A percentile compares a stretch with the other conserved stretches of the same genome.
These are phyloP conservation scores for Glycine soja DNA, from an alignment of 306 rosid species.

Conservation along the genomic window DNA sequence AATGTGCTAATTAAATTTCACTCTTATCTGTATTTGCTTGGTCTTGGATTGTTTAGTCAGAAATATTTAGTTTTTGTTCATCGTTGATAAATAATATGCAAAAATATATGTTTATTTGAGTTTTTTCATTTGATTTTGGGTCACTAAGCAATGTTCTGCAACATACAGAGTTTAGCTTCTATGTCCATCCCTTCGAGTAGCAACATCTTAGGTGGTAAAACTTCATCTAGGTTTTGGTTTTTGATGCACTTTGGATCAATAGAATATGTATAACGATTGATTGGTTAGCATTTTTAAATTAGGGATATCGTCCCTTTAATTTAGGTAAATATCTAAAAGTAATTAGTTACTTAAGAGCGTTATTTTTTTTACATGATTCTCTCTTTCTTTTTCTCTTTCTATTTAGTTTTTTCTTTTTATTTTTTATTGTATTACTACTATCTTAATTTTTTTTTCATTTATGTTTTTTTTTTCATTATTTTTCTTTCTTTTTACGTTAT, in stretches of 20 bases:
- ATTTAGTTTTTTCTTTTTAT: too few relatives aligned
- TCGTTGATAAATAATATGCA: constrained; percentile 5
- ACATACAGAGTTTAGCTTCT: constrained; percentile 24
- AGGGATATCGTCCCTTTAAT: too few relatives aligned
- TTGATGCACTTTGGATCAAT: constrained; percentile 7
- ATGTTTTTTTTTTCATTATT: too few relatives aligned
- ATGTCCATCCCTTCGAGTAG: constrained; percentile 15
- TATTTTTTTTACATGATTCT: too few relatives aligned
- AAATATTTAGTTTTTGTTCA: not conserved
- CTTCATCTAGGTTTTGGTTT: constrained; percentile 33
- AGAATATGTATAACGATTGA: not conserved
- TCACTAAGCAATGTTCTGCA: constrained; percentile 20
- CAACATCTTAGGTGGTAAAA: constrained; percentile 20
- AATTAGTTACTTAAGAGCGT: too few relatives aligned
- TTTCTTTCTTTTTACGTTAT: too few relatives aligned
- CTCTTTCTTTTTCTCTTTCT: too few relatives aligned
- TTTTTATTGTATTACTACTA: too few relatives aligned
- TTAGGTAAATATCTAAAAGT: too few relatives aligned
- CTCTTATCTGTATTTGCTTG: constrained; percentile 10
- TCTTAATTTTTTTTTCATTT: too few relatives aligned
- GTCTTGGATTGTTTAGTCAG: constrained; percentile 28
- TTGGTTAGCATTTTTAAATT: not conserved
- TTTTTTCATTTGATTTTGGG: constrained; percentile 42
- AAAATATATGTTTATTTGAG: constrained; percentile 22
- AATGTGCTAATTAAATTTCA: constrained; percentile 34